Evolutionary conservation across 2,329 filamentous ascomycete species (phyloP).

Genomic region (Neodidymelliopsis sp.): DNA sequence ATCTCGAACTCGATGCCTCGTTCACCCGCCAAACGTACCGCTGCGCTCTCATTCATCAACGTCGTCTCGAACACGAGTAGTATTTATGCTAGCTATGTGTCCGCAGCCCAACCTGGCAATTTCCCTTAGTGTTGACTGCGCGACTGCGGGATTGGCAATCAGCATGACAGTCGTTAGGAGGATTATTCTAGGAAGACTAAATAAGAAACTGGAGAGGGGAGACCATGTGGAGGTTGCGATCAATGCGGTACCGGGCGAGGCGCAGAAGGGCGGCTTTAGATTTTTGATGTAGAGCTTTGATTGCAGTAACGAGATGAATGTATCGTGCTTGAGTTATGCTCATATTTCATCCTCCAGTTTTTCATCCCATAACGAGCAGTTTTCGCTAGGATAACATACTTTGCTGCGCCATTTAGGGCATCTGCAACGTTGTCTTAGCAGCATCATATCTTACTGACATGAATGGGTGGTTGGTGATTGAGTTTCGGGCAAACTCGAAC

Average conservation of each 20-base stretch:
- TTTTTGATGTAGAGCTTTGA: conserved; percentile 62
- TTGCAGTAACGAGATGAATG: too few species aligned
- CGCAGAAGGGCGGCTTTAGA: conserved; percentile 68
- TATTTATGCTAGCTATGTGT: conserved; percentile 76
- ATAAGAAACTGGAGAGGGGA: conserved; percentile 73
- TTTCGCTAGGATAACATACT: too few species aligned
- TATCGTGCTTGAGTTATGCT: too few species aligned
- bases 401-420: too few species aligned
- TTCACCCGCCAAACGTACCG: conserved; percentile 76
- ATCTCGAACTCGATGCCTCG: conserved; percentile 78
- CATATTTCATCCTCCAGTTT: too few species aligned
- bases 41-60: conserved; percentile 79
- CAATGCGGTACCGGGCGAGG: conserved; percentile 63
- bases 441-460: background rate
- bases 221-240: conserved; percentile 62
- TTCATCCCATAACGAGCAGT: too few species aligned
- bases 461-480: conserved; percentile 7
- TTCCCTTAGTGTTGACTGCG: conserved; percentile 74
- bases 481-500: conserved; percentile 25
- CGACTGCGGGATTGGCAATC: conserved; percentile 69
- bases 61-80: conserved; percentile 72
- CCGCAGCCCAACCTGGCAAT: conserved; percentile 59
- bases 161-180: conserved; percentile 68
- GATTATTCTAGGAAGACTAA: conserved; percentile 69
- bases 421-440: too few species aligned